phyloP scores from a whole-genome alignment of 75 land plant genomes.

The Cryptomeria japonica region DNA sequence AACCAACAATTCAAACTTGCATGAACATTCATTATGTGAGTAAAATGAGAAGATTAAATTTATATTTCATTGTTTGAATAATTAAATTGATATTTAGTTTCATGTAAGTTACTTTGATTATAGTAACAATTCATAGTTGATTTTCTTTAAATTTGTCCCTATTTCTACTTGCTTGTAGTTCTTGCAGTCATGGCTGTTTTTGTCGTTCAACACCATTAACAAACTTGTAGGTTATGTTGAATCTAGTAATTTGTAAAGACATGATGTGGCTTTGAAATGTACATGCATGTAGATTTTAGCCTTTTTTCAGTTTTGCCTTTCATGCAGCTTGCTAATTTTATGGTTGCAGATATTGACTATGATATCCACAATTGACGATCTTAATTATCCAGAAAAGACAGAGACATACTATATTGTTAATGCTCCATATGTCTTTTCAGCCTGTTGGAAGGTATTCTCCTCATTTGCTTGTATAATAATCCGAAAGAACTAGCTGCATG shows the following conservation, averaged over 20 bases:
- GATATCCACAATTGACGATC: constrained; percentile 93
- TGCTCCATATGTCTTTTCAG: constrained; percentile 92
- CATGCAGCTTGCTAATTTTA: neutral
- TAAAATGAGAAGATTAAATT: neutral
- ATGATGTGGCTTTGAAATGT: neutral
- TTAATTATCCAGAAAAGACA: constrained; percentile 99
- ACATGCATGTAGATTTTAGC: neutral
- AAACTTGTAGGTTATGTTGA: neutral
- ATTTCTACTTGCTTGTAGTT: neutral
- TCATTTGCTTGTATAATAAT: neutral
- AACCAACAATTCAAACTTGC: neutral
- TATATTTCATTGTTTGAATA: neutral
- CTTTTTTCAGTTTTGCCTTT: neutral
- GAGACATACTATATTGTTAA: constrained; percentile 94
- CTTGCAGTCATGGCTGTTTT: neutral
- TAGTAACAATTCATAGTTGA: neutral
- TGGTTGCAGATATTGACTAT: constrained; percentile 71
- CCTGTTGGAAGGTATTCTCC: constrained; percentile 92
- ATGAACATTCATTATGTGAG: neutral
- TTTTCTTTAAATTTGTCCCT: neutral
- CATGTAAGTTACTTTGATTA: neutral
- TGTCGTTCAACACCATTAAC: neutral
- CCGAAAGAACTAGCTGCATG: neutral
- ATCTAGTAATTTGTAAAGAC: neutral
- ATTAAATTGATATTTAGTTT: neutral